Percentiles rank a stretch among this genome's conserved stretches.
phyloP scores from a whole-genome alignment of 2,329 filamentous ascomycete genomes.

The Diaporthe ilicicola region DNA sequence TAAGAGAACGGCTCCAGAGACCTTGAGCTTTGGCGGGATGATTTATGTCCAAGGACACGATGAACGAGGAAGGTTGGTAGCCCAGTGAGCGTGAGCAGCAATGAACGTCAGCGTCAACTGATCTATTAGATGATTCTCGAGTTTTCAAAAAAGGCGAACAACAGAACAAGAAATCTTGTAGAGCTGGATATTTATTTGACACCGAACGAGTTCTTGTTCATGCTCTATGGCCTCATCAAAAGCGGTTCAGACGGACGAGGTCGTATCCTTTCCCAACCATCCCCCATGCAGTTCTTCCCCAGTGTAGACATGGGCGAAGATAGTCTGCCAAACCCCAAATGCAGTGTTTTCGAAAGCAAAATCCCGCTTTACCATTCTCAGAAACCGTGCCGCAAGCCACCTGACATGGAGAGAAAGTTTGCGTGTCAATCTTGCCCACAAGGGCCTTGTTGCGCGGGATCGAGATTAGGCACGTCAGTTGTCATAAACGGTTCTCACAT shows the following conservation, averaged over 20 bases:
- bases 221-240: too few relatives aligned
- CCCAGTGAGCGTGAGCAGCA: too few relatives aligned
- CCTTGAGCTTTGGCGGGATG: neutral
- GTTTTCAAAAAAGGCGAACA: too few relatives aligned
- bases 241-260: neutral
- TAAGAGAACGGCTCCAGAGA: neutral
- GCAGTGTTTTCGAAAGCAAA: neutral
- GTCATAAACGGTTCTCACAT: neutral
- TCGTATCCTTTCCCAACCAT: neutral
- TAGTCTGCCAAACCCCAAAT: neutral
- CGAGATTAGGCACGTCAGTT: neutral
- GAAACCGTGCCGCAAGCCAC: neutral
- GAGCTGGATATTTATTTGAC: too few relatives aligned
- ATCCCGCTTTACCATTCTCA: neutral
- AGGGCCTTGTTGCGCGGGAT: slow-evolving; percentile 17
- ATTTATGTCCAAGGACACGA: too few relatives aligned
- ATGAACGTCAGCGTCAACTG: too few relatives aligned
- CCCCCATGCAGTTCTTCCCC: neutral
- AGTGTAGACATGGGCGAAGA: too few relatives aligned
- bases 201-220: too few relatives aligned
- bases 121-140: too few relatives aligned
- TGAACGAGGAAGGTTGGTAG: too few relatives aligned
- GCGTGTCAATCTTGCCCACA: neutral
- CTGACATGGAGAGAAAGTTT: neutral
- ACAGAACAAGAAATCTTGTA: too few relatives aligned